Evolutionary conservation across 139 green algal genomes (phyloP).

Genomic region (Penium margaritaceum): DNA sequence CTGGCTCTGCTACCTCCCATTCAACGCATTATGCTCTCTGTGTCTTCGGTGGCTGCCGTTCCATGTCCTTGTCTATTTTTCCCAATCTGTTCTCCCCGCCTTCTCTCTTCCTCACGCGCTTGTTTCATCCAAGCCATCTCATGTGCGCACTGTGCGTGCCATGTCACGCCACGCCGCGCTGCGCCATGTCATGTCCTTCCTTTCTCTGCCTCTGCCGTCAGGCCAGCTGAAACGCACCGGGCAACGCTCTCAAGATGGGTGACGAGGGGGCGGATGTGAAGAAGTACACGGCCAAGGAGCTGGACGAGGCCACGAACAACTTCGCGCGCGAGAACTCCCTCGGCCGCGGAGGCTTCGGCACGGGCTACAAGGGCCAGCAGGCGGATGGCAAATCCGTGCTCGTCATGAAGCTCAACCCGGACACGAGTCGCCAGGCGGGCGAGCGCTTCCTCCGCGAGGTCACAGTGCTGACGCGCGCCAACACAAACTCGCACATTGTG

Average conservation of each 20-base stretch:
- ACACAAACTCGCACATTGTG: neutral
- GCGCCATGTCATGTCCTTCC: no score
- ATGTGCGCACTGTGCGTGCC: no score
- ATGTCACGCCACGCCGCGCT: no score
- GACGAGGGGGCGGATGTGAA: neutral
- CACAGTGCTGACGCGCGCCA: neutral
- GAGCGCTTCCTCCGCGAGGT: neutral
- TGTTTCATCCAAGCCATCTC: no score
- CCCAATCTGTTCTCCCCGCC: no score
- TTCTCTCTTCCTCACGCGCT: no score
- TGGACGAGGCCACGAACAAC: constrained; percentile 16
- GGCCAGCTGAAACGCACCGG: no score
- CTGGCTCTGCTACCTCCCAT: no score
- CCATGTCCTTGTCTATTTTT: no score
- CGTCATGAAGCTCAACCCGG: constrained; percentile 5
- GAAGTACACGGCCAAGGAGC: neutral
- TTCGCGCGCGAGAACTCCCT: constrained; percentile 8
- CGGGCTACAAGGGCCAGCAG: neutral
- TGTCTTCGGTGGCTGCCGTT: no score
- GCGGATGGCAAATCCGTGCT: neutral
- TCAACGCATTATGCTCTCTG: no score
- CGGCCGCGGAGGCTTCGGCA: constrained; percentile 11
- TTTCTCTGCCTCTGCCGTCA: no score
- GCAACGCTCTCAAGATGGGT: neutral
- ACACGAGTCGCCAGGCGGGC: neutral